phyloP scores from a whole-genome alignment of 1,139 yeast genomes.

The Yamadazyma blattariae region DNA sequence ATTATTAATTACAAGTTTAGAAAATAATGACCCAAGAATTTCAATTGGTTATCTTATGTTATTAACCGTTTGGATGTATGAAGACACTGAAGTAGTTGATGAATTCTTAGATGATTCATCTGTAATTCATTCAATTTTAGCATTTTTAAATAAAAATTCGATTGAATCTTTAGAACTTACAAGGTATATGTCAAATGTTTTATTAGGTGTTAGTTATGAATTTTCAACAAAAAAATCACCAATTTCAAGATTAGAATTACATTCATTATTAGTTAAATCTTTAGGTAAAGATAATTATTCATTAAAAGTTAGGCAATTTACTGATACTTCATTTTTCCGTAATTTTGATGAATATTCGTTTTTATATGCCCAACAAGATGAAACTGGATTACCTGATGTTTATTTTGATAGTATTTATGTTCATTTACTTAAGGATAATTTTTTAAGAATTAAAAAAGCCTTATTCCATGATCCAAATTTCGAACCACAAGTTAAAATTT shows the following conservation, averaged over 20 bases:
- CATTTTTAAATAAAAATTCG: constrained; percentile 62
- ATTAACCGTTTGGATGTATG: constrained; percentile 74
- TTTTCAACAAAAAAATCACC: constrained; percentile 76
- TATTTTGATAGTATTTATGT: constrained; percentile 69
- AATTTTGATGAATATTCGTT: constrained; percentile 48
- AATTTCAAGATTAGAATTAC: constrained; percentile 60
- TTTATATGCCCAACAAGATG: constrained; percentile 45
- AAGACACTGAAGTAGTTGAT: constrained; percentile 70
- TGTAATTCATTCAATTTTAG: constrained; percentile 61
- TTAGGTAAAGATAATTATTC: constrained; percentile 82
- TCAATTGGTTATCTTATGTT: constrained; percentile 79
- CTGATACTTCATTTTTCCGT: constrained; percentile 54
- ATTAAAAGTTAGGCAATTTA: constrained; percentile 69
- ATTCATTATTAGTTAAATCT: constrained; percentile 59
- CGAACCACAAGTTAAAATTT: constrained; percentile 66
- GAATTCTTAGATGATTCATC: constrained; percentile 73
- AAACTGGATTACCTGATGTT: constrained; percentile 84
- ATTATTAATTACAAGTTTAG: constrained; percentile 63
- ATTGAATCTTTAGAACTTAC: constrained; percentile 58
- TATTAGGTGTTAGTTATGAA: constrained; percentile 79
- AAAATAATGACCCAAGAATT: constrained; percentile 67
- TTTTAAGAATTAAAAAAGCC: constrained; percentile 64
- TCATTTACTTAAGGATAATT: constrained; percentile 65
- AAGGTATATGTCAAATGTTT: constrained; percentile 71
- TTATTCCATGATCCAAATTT: constrained; percentile 69